Conservation (phyloP, 148 eudicot species). For the Vaccinium corymbosum region DNA sequence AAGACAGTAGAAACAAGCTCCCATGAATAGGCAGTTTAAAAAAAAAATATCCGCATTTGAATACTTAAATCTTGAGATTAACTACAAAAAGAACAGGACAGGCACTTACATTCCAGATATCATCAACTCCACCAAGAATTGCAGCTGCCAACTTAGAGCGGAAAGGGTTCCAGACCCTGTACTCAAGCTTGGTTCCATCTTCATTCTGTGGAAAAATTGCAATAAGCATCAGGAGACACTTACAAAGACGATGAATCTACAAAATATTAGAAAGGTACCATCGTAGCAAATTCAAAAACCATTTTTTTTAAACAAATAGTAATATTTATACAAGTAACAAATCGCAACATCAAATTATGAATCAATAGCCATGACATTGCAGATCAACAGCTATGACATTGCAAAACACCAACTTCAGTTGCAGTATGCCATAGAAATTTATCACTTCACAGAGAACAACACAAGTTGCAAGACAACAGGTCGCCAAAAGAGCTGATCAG, state of each 20-base stretch:
- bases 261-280: too few relatives aligned
- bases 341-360: too few relatives aligned
- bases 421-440: background rate
- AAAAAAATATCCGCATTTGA: background rate
- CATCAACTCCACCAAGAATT: constrained; percentile 77
- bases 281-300: too few relatives aligned
- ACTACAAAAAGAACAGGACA: background rate
- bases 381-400: background rate
- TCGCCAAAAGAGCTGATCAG: background rate
- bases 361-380: background rate
- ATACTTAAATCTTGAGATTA: background rate
- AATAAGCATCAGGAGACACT: background rate
- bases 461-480: background rate
- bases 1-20: background rate
- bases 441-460: background rate
- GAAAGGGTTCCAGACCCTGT: constrained; percentile 91
- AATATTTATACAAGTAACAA: too few relatives aligned
- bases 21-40: background rate
- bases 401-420: background rate
- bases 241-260: background rate
- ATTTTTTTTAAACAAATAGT: too few relatives aligned
- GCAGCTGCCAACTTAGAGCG: constrained; percentile 90
- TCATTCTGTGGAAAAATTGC: constrained; percentile 43
- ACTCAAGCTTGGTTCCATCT: constrained; percentile 73
- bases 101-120: constrained; percentile 74